Evolutionary conservation across 352 stramenopile genomes (phyloP).

Genomic region (Globisporangium lucens): DNA sequence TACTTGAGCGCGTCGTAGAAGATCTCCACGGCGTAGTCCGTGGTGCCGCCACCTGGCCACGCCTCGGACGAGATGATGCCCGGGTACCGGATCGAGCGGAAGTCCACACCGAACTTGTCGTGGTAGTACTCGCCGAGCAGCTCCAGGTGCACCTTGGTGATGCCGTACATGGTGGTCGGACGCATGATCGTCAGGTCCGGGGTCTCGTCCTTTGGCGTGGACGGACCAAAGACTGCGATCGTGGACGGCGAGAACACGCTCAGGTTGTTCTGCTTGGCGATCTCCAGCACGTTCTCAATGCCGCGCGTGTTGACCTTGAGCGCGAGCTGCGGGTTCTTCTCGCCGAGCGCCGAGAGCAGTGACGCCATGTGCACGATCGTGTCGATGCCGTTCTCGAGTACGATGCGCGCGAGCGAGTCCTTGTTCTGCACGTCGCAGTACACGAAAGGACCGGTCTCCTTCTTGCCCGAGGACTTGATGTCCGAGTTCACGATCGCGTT

Average conservation of each 20-base stretch:
- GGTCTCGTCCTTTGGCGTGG: conserved; percentile 80
- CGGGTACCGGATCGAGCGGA: conserved; percentile 89
- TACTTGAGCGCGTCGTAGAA: conserved; percentile 90
- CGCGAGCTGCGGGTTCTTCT: conserved; percentile 88
- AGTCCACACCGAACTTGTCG: conserved; percentile 90
- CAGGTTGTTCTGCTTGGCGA: conserved; percentile 85
- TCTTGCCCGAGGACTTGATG: conserved; percentile 56
- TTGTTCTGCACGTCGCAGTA: conserved; percentile 84
- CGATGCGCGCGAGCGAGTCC: conserved; percentile 73
- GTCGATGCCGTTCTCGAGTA: conserved; percentile 85
- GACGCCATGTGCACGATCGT: conserved; percentile 91
- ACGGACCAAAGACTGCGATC: conserved; percentile 88
- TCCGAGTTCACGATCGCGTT: conserved; percentile 80
- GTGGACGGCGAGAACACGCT: conserved; percentile 89
- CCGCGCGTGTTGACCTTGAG: conserved; percentile 88
- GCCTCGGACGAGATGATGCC: conserved; percentile 89
- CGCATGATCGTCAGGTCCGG: conserved; percentile 90
- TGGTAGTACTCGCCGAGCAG: conserved; percentile 92
- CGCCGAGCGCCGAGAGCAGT: conserved; percentile 85
- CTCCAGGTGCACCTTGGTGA: conserved; percentile 92
- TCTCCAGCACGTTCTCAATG: conserved; percentile 89
- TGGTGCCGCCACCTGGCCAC: conserved; percentile 79
- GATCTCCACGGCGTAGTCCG: conserved; percentile 93
- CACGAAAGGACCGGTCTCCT: conserved; percentile 60
- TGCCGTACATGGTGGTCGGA: conserved; percentile 90